Base-by-base conservation (phyloP, 2,329 filamentous ascomycete species). In the Graphium sp. region DNA sequence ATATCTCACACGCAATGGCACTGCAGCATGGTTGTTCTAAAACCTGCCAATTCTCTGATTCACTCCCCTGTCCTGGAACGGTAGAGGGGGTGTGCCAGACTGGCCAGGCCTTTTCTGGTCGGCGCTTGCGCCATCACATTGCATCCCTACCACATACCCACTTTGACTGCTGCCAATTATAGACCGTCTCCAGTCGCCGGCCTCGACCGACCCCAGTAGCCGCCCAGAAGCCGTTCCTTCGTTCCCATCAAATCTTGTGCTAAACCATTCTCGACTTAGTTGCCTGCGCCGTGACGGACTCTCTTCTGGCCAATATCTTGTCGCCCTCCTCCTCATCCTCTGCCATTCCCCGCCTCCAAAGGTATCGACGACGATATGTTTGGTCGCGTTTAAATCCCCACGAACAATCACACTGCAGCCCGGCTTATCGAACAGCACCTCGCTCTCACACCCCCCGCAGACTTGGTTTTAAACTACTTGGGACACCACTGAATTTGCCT, bases 101-200 rank as follows among this genome's bases (percentile, higher is more conserved):
- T n/a, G n/a, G n/a, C n/a, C n/a, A n/a, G n/a, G n/a, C n/a, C n/a
- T n/a, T n/a, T n/a, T n/a, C n/a, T n/a, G n/a, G n/a, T 26, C 16
- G 9, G 24, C 24, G 24, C 13, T 17, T 26, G 24, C 24, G 24
- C 24, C 24, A 26, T 26, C 24, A 26, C 24, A 11, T 17, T 8
- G 15, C 14, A 26, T 26, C n/a, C n/a, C n/a, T n/a, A n/a, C n/a
- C n/a, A n/a, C n/a, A 18, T 16, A 10, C 13, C 15, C 10, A 18
- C 18, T 26, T 16, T 18, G 15, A 26, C 24, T 4, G 4, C 8
- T n/a, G n/a, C n/a, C n/a, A n/a, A n/a, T n/a, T n/a, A n/a, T n/a
- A n/a, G 24, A 17, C 6, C 12, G 24, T 17, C 18, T 18, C 12
- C 18, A 6, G 18, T 26, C n/a, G n/a, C n/a, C n/a, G n/a, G n/a